Evolutionary conservation across 805 yeast species (phyloP).

Genomic region (Lipomyces kockii): DNA sequence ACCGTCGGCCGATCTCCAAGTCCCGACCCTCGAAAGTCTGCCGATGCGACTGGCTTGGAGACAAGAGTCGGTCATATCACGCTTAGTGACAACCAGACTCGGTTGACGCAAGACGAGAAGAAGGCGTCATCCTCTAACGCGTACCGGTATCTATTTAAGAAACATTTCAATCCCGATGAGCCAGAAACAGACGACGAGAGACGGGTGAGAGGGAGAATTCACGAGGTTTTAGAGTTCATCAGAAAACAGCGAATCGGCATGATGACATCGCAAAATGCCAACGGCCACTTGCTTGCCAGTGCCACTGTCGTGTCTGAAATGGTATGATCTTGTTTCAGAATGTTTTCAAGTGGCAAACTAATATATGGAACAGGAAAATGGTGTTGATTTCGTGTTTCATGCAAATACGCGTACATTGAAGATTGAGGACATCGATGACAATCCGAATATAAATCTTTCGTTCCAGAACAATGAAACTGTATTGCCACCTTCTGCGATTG

Average conservation of each 20-base stretch:
- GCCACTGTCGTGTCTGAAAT: slow-evolving; percentile 26
- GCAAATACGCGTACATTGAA: slow-evolving; percentile 28
- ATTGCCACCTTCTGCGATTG: not conserved
- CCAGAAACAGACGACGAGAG: slow-evolving; percentile 32
- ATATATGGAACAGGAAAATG: slow-evolving; percentile 16
- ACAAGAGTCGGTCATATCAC: not conserved
- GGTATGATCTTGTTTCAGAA: slow-evolving; percentile 2
- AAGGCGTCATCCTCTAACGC: not conserved
- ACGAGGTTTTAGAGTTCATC: slow-evolving; percentile 19
- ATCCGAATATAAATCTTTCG: slow-evolving; percentile 28
- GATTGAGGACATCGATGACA: slow-evolving; percentile 27
- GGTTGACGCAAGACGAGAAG: not conserved
- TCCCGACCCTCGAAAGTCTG: not conserved
- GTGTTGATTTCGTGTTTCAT: slow-evolving; percentile 33
- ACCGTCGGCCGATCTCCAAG: too few relatives aligned
- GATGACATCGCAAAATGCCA: slow-evolving; percentile 25
- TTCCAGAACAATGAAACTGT: slow-evolving; percentile 33
- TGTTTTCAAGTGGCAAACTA: not conserved
- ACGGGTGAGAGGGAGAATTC: slow-evolving; percentile 16
- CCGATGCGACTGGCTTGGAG: not conserved
- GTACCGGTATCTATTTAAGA: slow-evolving; percentile 4
- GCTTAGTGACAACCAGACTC: not conserved
- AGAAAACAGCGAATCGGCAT: slow-evolving; percentile 29
- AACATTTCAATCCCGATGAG: slow-evolving; percentile 24
- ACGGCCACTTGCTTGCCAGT: slow-evolving; percentile 31